A percentile compares a stretch with the other conserved stretches of the same genome.
These are phyloP conservation scores for Cadophora sp. DNA, from an alignment of 2,329 filamentous ascomycete species.

Conservation along the genomic window DNA sequence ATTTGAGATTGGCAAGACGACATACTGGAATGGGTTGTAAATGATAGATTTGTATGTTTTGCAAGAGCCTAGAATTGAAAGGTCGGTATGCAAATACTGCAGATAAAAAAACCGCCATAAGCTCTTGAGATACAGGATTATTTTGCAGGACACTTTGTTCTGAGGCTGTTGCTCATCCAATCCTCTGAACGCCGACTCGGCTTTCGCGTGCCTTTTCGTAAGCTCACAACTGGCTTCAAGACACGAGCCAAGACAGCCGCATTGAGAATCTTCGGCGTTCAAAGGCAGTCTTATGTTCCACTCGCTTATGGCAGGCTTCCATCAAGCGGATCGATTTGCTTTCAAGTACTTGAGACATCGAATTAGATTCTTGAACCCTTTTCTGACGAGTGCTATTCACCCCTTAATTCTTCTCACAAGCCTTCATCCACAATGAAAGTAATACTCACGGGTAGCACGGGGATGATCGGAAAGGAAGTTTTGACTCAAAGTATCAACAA, in stretches of 20 bases:
- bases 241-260: neutral
- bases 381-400: too few relatives aligned
- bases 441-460: constrained; percentile 63
- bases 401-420: neutral
- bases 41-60: neutral
- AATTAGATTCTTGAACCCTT: too few relatives aligned
- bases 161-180: neutral
- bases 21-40: constrained; percentile 71
- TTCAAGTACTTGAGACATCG: neutral
- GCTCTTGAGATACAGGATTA: too few relatives aligned
- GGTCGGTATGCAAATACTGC: too few relatives aligned
- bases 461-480: constrained; percentile 60
- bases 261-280: neutral
- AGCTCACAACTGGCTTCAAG: neutral
- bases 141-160: too few relatives aligned
- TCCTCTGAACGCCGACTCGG: neutral
- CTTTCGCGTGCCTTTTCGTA: neutral
- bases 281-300: neutral
- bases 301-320: neutral
- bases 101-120: too few relatives aligned
- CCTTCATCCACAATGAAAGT: constrained; percentile 52
- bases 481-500: constrained; percentile 58
- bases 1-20: constrained; percentile 65
- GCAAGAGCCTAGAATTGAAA: neutral
- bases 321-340: too few relatives aligned